phyloP scores from a whole-genome alignment of 2,329 filamentous ascomycete genomes.

The Cadophora gregata region DNA sequence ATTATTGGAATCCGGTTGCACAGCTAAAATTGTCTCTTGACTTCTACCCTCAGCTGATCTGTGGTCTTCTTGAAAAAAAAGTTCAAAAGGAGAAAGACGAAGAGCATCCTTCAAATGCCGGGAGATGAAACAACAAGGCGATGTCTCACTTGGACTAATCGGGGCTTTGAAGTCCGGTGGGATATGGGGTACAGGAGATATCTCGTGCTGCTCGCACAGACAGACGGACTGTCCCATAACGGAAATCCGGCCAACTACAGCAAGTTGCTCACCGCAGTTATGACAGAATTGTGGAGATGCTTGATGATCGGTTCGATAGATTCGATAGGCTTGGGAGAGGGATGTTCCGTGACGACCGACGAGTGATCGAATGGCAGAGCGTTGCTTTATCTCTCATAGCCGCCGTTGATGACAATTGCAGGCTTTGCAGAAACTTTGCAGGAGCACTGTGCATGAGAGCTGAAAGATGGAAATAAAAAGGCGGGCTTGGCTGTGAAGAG shows the following conservation, averaged over 20 bases:
- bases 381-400: conserved; percentile 9
- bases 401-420: neutral
- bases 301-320: neutral
- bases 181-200: neutral
- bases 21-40: too few relatives aligned
- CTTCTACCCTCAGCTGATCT: too few relatives aligned
- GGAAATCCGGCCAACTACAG: neutral
- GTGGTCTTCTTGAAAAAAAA: too few relatives aligned
- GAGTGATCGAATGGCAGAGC: conserved; percentile 16
- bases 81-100: conserved; percentile 2
- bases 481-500: conserved; percentile 3
- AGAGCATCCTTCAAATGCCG: conserved; percentile 1
- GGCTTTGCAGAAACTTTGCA: neutral
- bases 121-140: conserved; percentile 29
- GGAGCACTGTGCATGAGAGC: neutral
- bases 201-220: conserved; percentile 16
- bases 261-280: conserved; percentile 14
- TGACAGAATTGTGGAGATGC: conserved; percentile 13
- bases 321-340: neutral
- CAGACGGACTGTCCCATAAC: neutral
- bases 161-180: conserved; percentile 4
- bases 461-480: neutral
- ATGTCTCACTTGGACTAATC: conserved; percentile 23
- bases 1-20: too few relatives aligned
- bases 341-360: neutral